These are phyloP conservation scores for Tetradesmus lagerheimii DNA, from an alignment of 139 green algal species.

Conservation along the genomic window DNA sequence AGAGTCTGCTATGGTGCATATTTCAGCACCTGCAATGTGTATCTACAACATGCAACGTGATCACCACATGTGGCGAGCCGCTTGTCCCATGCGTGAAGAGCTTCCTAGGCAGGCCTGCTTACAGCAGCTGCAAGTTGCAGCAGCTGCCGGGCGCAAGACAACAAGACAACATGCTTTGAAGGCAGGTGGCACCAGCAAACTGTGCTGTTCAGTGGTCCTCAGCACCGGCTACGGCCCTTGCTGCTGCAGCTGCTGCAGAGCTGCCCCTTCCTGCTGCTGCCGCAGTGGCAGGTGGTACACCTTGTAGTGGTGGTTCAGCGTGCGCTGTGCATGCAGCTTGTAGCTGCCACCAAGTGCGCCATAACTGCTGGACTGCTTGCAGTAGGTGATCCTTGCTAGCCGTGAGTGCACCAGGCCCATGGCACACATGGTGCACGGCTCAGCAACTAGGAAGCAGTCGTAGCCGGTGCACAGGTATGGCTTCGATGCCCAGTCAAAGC, in stretches of 20 bases:
- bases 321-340: constrained; percentile 76
- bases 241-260: neutral
- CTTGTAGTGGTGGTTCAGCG: constrained; percentile 88
- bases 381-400: constrained; percentile 82
- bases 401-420: constrained; percentile 95
- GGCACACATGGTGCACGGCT: constrained; percentile 97
- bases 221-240: neutral
- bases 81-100: too few relatives aligned
- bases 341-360: constrained; percentile 70
- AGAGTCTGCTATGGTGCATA: neutral
- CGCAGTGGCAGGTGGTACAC: constrained; percentile 71
- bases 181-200: too few relatives aligned
- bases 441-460: constrained; percentile 86
- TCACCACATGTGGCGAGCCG: too few relatives aligned
- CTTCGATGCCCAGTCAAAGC: constrained; percentile 25
- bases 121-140: too few relatives aligned
- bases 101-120: too few relatives aligned
- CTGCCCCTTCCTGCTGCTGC: neutral
- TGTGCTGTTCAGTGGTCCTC: too few relatives aligned
- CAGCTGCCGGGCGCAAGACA: too few relatives aligned
- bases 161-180: too few relatives aligned
- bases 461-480: constrained; percentile 97
- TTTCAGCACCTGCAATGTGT: neutral
- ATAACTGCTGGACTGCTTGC: constrained; percentile 35
- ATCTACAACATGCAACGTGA: too few relatives aligned